Percentiles rank a stretch among this genome's conserved stretches.
Conservation (phyloP, 768 basidiomycete genomes). For the Leccinum boreale region DNA sequence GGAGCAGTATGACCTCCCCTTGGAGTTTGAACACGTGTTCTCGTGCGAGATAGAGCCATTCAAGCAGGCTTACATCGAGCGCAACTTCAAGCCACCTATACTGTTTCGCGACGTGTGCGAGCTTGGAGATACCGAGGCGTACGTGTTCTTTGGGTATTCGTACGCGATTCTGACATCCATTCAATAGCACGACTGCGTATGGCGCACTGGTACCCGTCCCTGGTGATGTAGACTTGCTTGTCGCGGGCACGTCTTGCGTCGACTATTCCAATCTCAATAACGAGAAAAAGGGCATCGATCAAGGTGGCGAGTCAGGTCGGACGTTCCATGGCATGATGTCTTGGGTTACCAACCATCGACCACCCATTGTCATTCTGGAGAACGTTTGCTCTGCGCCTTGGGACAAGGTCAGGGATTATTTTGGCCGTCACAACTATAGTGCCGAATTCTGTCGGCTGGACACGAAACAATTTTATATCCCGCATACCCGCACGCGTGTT, state of each 20-base stretch:
- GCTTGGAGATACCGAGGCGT: slow-evolving; percentile 77
- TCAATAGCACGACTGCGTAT: slow-evolving; percentile 81
- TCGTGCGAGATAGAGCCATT: slow-evolving; percentile 97
- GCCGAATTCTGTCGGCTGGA: slow-evolving; percentile 71
- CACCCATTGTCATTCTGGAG: slow-evolving; percentile 90
- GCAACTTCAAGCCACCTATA: slow-evolving; percentile 90
- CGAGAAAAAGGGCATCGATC: slow-evolving; percentile 85
- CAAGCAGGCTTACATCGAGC: slow-evolving; percentile 96
- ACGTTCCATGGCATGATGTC: slow-evolving; percentile 95
- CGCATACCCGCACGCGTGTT: slow-evolving; percentile 89
- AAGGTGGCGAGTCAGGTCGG: slow-evolving; percentile 86
- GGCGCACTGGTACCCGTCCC: slow-evolving; percentile 83
- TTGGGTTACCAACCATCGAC: slow-evolving; percentile 84
- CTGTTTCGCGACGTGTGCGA: slow-evolving; percentile 95
- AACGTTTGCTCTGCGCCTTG: slow-evolving; percentile 94
- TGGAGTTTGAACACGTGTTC: slow-evolving; percentile 89
- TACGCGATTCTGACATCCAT: slow-evolving; percentile 1
- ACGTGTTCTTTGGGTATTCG: slow-evolving; percentile 26
- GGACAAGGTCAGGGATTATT: slow-evolving; percentile 70
- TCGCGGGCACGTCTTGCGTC: slow-evolving; percentile 95
- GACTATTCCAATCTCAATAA: slow-evolving; percentile 97
- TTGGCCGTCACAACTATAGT: slow-evolving; percentile 71
- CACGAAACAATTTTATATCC: slow-evolving; percentile 89
- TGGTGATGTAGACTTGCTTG: slow-evolving; percentile 83
- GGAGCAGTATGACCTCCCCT: slow-evolving; percentile 57